Evolutionary conservation across 495 filamentous ascomycete species (phyloP).

Genomic region (Hypoxylon fuscum): DNA sequence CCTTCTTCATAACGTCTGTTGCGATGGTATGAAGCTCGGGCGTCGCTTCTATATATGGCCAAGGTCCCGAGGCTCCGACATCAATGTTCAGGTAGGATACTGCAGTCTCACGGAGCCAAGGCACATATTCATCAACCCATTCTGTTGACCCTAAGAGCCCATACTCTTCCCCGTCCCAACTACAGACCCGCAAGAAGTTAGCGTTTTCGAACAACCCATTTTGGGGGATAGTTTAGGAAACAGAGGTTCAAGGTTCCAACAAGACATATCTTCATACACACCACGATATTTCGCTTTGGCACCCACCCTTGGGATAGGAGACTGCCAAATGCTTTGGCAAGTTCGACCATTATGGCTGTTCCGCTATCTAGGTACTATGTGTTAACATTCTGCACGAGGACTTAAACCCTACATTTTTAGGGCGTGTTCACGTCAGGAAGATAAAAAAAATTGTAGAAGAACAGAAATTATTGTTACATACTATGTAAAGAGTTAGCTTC

Average conservation of each 20-base stretch:
- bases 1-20: conserved; percentile 68
- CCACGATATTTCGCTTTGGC: conserved; percentile 83
- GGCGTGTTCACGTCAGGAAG: background rate
- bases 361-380: conserved; percentile 60
- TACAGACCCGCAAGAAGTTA: too few relatives aligned
- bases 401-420: background rate
- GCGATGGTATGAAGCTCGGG: conserved; percentile 79
- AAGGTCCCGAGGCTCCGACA: conserved; percentile 73
- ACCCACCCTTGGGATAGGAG: conserved; percentile 79
- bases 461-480: too few relatives aligned
- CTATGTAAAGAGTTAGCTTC: too few relatives aligned
- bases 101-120: conserved; percentile 77
- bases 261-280: too few relatives aligned
- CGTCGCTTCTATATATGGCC: conserved; percentile 73
- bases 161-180: conserved; percentile 90
- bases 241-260: too few relatives aligned
- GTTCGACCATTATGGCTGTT: conserved; percentile 82
- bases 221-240: too few relatives aligned
- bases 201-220: too few relatives aligned
- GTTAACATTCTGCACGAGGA: background rate
- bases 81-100: conserved; percentile 90
- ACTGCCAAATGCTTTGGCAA: conserved; percentile 79
- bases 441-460: too few relatives aligned
- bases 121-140: conserved; percentile 86
- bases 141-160: conserved; percentile 85